These are phyloP conservation scores for Yamadazyma diospyri DNA, from an alignment of 1,139 yeast genomes.

Conservation along the genomic window DNA sequence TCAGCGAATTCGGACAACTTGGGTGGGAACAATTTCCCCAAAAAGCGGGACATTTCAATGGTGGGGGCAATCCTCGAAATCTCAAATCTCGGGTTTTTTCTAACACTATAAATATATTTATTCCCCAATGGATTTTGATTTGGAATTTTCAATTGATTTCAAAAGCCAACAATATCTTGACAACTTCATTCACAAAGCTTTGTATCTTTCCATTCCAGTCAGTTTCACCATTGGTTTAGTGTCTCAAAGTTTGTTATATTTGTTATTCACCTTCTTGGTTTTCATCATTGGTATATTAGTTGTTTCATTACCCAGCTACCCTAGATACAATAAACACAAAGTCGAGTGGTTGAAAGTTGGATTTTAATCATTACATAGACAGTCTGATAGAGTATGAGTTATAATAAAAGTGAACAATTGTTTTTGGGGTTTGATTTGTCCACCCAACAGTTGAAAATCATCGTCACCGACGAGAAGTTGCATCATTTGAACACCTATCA, in stretches of 20 bases:
- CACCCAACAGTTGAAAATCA: constrained; percentile 82
- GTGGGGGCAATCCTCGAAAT: constrained; percentile 4
- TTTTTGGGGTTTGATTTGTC: constrained; percentile 82
- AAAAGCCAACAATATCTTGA: constrained; percentile 52
- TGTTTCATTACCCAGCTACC: constrained; percentile 55
- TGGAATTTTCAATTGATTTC: constrained; percentile 63
- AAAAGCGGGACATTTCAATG: no score
- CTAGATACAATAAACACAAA: constrained; percentile 46
- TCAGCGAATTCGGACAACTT: background rate
- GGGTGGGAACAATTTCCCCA: no score
- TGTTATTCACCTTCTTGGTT: constrained; percentile 34
- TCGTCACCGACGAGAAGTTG: constrained; percentile 57
- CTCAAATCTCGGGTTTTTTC: constrained; percentile 7
- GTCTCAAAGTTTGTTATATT: constrained; percentile 34
- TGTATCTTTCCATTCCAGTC: constrained; percentile 23
- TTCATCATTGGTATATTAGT: constrained; percentile 32
- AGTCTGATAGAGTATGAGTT: constrained; percentile 8
- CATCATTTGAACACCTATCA: constrained; percentile 53
- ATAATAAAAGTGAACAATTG: constrained; percentile 21
- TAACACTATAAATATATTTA: constrained; percentile 3
- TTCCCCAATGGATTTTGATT: constrained; percentile 8
- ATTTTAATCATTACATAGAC: constrained; percentile 22
- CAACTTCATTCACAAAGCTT: constrained; percentile 16
- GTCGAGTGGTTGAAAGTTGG: constrained; percentile 36
- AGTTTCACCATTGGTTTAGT: constrained; percentile 46